phyloP scores from a whole-genome alignment of 306 rosid genomes.

The Trichosanthes cucumerina region DNA sequence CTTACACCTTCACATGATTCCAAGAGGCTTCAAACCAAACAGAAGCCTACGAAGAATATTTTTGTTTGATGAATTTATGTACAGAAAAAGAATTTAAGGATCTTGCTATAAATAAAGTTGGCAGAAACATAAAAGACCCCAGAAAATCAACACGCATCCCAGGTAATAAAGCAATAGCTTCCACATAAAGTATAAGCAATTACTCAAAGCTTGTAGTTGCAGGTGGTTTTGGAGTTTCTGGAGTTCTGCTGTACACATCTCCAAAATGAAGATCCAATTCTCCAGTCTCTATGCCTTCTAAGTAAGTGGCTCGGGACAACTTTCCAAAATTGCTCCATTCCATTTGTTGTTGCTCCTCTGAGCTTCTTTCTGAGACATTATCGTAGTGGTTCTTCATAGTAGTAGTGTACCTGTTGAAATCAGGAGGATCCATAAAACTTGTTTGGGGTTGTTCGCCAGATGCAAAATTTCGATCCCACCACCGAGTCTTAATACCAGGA shows the following conservation, averaged over 20 bases:
- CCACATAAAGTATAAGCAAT: constrained; percentile 12
- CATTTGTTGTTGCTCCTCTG: constrained; percentile 41
- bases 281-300: constrained; percentile 54
- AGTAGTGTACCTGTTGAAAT: constrained; percentile 27
- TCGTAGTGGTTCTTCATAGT: constrained; percentile 19
- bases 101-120: constrained; percentile 15
- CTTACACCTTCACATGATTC: constrained; percentile 24
- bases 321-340: constrained; percentile 32
- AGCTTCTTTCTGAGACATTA: constrained; percentile 45
- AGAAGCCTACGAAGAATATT: constrained; percentile 19
- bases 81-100: constrained; percentile 55
- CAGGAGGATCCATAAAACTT: constrained; percentile 87
- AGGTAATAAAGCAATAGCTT: not conserved
- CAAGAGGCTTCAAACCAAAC: constrained; percentile 15
- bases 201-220: constrained; percentile 24
- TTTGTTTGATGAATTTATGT: constrained; percentile 40
- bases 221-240: constrained; percentile 26
- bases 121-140: constrained; percentile 10
- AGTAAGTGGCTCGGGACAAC: constrained; percentile 30
- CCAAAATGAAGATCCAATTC: constrained; percentile 60
- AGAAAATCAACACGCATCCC: constrained; percentile 23
- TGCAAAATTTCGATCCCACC: constrained; percentile 71
- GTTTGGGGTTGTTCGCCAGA: constrained; percentile 29
- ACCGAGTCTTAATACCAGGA: constrained; percentile 31
- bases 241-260: constrained; percentile 56